These are phyloP conservation scores for Brassica napus DNA, from an alignment of 345 rosid species.

Conservation along the genomic window Da-Ae NC_063442.1:3234501-3235000, in stretches of 20 bases:
- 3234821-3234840: slow-evolving; percentile 7
- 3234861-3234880: slow-evolving; percentile 24
- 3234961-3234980: neutral
- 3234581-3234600: neutral
- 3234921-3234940: neutral
- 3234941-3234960: neutral
- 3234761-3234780: slow-evolving; percentile 25
- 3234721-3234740: slow-evolving; percentile 29
- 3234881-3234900: neutral
- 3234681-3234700: neutral
- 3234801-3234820: neutral
- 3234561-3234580: neutral
- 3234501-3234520: neutral
- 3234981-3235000: neutral
- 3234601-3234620: neutral
- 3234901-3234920: slow-evolving; percentile 5
- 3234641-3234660: slow-evolving; percentile 17
- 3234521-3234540: slow-evolving; percentile 7
- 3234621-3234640: neutral
- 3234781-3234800: neutral
- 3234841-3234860: slow-evolving; percentile 22
- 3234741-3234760: slow-evolving; percentile 3
- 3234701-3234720: slow-evolving; percentile 4
- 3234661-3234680: slow-evolving; percentile 10
- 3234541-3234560: slow-evolving; percentile 29